Percentiles rank a stretch among this genome's conserved stretches.
Evolutionary conservation across 331 rosid genomes (phyloP).

Genomic region (Saraca asoca): DNA sequence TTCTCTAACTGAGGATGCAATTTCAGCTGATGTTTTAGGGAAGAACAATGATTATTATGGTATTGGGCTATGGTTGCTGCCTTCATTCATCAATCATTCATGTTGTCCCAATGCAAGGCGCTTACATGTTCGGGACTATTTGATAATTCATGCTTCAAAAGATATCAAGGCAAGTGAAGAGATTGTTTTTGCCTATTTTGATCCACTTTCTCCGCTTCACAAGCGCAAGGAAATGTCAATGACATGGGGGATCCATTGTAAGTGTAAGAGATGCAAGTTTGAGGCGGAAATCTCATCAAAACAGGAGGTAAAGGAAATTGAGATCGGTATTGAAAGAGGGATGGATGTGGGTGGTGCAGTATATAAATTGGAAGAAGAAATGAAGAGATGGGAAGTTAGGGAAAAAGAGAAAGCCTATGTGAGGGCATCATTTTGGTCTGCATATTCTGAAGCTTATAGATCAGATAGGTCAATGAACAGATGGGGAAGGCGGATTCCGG

Average conservation of each 20-base stretch:
- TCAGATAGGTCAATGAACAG: constrained; percentile 61
- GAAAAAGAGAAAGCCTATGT: constrained; percentile 68
- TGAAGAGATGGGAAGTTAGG: constrained; percentile 69
- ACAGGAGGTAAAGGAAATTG: constrained; percentile 66
- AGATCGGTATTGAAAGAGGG: constrained; percentile 65
- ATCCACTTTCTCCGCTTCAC: constrained; percentile 46
- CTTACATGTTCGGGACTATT: constrained; percentile 74
- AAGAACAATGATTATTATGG: constrained; percentile 68
- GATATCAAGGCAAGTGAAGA: constrained; percentile 87
- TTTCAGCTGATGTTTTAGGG: constrained; percentile 69
- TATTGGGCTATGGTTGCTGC: constrained; percentile 80
- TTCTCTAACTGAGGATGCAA: constrained; percentile 72
- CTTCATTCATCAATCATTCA: constrained; percentile 81
- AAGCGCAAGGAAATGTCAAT: constrained; percentile 60
- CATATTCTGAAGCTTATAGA: constrained; percentile 51
- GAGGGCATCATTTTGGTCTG: constrained; percentile 84
- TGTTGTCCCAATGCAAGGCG: constrained; percentile 79
- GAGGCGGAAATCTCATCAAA: constrained; percentile 51
- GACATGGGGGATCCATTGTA: constrained; percentile 80
- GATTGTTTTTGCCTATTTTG: constrained; percentile 68
- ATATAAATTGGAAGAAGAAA: constrained; percentile 69
- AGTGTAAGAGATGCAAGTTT: constrained; percentile 76
- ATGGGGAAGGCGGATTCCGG: constrained; percentile 74
- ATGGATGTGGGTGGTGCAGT: constrained; percentile 59
- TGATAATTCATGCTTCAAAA: constrained; percentile 73